Base-by-base conservation (phyloP, 805 yeast genomes). In the Kuraishia floccosa region DNA sequence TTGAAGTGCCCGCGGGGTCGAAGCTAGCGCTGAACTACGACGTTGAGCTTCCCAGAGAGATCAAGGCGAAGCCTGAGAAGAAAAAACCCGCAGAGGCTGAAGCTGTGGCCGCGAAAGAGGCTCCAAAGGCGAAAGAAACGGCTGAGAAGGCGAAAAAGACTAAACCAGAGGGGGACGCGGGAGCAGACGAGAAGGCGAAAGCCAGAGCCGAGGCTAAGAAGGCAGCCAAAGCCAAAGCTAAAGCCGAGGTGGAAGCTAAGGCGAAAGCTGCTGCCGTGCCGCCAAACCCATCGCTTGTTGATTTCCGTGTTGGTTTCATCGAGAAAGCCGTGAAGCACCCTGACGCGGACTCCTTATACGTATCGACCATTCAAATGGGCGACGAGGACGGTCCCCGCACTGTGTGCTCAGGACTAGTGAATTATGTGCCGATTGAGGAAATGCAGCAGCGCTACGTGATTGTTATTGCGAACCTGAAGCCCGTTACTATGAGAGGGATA, bases 341-440 rank as follows among this genome's bases (percentile, higher is more conserved):
- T 39, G 89, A 91, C 56, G 99, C 99, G 22, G 99, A 91, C 59
- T 70, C 95, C 2, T 67, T 91, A 47, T 91, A 91, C 55, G 95
- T 91, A 35, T 91, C 97, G 18, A 91, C 98, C 31, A 91, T 91
- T 47, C 84, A 93, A 40, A 76, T 83, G 67, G 99, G 98, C 43
- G 99, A 91, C 47, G 87, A 68, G 39, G 95, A 84, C 54, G 94
- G 93, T 37, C 98, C 99, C 50, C 76, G 99, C 67, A 91, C 97
- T 19, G 94, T 91, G 35, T 91, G 98, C 65, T 84, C 96, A 9
- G 99, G 99, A 44, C 68, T 91, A 48, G 96, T 86, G 39, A 84
- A 84, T 44, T 76, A 82, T 60, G 69, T 83, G 52, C 77, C 94
- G 25, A 56, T 93, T 41, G 97, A 91, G 62, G 94, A 81, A 26